A percentile compares a stretch with the other conserved stretches of the same genome.
Conservation (phyloP, 139 green algal species). For the Diplosphaera chodatii region DNA sequence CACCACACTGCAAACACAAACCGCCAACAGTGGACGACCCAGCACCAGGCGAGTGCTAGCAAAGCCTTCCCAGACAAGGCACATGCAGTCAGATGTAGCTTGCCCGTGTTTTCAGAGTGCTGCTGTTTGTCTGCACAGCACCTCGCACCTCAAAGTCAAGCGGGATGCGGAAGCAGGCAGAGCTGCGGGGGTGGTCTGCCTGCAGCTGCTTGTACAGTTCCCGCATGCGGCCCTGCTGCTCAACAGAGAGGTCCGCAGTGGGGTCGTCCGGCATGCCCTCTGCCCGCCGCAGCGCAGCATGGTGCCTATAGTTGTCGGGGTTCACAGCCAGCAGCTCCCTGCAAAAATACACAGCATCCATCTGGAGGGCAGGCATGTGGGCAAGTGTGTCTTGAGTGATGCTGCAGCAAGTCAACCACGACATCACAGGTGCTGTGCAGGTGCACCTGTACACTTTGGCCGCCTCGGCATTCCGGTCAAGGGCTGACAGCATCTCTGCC, state of each 20-base stretch:
- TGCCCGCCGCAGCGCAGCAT: constrained; percentile 57
- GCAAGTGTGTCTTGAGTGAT: no score
- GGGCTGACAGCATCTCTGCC: constrained; percentile 53
- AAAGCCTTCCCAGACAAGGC: no score
- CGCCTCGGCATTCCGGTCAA: constrained; percentile 45
- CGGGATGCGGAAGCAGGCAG: constrained; percentile 62
- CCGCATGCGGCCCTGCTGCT: constrained; percentile 40
- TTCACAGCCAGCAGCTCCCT: constrained; percentile 62
- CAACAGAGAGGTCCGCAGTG: constrained; percentile 13
- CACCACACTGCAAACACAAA: no score
- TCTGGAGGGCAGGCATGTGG: no score
- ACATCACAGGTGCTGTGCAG: no score
- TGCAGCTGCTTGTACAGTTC: constrained; percentile 73
- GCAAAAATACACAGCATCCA: constrained; percentile 1
- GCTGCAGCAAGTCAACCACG: no score
- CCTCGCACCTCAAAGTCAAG: constrained; percentile 73
- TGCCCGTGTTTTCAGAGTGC: no score
- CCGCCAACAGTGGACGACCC: no score
- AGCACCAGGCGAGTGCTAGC: no score
- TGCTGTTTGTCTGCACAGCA: no score
- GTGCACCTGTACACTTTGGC: constrained; percentile 58
- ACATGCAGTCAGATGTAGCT: no score
- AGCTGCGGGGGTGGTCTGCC: constrained; percentile 52
- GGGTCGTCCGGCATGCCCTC: constrained; percentile 34
- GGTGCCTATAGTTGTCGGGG: constrained; percentile 74